Evolutionary conservation across 176 grass and related monocot genomes (phyloP).

Genomic region (Oryza brachyantha): DNA sequence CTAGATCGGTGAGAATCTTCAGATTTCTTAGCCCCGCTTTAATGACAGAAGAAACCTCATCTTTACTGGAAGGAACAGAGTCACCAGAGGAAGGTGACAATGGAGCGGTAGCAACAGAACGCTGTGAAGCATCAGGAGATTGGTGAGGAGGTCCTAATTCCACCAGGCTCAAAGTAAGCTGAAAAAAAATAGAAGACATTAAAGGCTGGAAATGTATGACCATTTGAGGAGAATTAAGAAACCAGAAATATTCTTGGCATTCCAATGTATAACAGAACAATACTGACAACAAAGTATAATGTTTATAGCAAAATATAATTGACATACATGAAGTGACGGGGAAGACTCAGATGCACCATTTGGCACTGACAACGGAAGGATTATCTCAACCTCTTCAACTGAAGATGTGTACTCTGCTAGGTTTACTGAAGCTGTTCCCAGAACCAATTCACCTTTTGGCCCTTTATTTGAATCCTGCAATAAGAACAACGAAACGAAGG

Average conservation of each 20-base stretch:
- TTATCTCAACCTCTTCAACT: conserved; percentile 64
- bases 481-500: conserved; percentile 2
- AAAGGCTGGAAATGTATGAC: conserved; percentile 25
- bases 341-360: conserved; percentile 39
- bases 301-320: conserved; percentile 7
- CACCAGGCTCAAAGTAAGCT: conserved; percentile 53
- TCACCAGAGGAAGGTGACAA: conserved; percentile 65
- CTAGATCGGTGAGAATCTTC: conserved; percentile 70
- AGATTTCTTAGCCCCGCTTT: conserved; percentile 85
- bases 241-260: conserved; percentile 15
- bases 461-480: conserved; percentile 56
- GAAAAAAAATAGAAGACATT: conserved; percentile 33
- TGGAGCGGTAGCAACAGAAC: conserved; percentile 23
- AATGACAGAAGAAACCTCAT: conserved; percentile 79
- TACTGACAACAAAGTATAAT: conserved; percentile 16
- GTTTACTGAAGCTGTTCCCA: conserved; percentile 72
- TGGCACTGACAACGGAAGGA: conserved; percentile 54
- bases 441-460: conserved; percentile 61
- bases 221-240: conserved; percentile 30
- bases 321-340: conserved; percentile 79
- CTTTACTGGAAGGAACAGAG: conserved; percentile 60
- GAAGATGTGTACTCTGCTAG: conserved; percentile 65
- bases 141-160: conserved; percentile 47
- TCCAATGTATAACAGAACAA: neutral
- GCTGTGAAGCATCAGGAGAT: conserved; percentile 46